Base-by-base conservation (phyloP, 2,329 filamentous ascomycete genomes). In the Aspergillus pseudoviridinutans region DNA sequence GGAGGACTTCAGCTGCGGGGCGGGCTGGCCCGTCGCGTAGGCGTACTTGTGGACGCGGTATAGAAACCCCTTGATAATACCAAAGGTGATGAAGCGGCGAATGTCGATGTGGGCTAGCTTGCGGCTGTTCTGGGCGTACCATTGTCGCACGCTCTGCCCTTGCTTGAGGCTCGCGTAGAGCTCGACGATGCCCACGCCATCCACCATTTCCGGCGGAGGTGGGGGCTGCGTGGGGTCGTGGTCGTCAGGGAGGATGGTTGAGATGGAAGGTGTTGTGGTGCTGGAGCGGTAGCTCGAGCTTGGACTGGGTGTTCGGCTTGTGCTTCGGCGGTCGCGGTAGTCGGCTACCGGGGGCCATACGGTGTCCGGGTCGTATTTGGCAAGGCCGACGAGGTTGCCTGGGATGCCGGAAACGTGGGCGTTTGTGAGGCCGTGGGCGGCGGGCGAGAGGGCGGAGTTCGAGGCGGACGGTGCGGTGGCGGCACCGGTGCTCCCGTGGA, bases 41-140 rank as follows among this genome's bases (percentile, higher is more conserved):
- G 91, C 89, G 71, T 95, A 95, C 72, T 94, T 95, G 77, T 97
- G 91, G 44, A 97, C 88, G 35, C 94, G 86, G 74, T 97, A 97
- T 25, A 99, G 77, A 64, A 95, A 90, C 17, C 93, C 92, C 76
- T 97, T 97, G 73, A 97, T 96, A 58, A 97, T 84, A 57, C 93
- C 94, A 68, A 97, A 99, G 58, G 96, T 95, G 61, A 97, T 91
- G 61, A 99, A 87, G 28, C 94, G 87, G 12, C 94, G 86, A 55
- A 97, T 86, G 72, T 99, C 94, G 57, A 99, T 86, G 68, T 88
- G 87, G 12, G 83, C 80, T 8, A 97, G 81, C 42, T 89, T 78
- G 44, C 88, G 84, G 63, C 86, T 83, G 73, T 96, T 89, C 32
- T 87, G 80, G 58, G 89, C 82, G 64, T 94, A 87, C 91, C 92